phyloP scores from a whole-genome alignment of 2,329 filamentous ascomycete species.

The Davidsoniella australis region DNA sequence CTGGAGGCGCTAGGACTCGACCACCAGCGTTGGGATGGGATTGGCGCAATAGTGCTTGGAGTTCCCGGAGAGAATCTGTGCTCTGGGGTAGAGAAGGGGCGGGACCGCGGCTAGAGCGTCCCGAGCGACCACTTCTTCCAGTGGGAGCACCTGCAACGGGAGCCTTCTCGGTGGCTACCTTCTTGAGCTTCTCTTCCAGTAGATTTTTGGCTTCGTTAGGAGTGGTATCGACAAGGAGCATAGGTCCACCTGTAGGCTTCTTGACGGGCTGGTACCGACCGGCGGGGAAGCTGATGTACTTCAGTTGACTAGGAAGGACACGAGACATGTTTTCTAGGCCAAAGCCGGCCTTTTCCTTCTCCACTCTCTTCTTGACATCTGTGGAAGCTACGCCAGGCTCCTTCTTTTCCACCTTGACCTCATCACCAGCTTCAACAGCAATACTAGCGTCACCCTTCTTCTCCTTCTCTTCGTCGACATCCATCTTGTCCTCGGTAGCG shows the following conservation, averaged over 20 bases:
- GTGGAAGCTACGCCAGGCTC: slow-evolving; percentile 27
- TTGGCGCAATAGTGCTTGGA: neutral
- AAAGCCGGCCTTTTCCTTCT: slow-evolving; percentile 94
- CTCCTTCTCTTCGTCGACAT: slow-evolving; percentile 52
- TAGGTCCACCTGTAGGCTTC: slow-evolving; percentile 83
- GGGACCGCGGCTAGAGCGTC: slow-evolving; percentile 19
- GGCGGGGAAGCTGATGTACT: slow-evolving; percentile 84
- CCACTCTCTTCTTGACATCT: slow-evolving; percentile 68
- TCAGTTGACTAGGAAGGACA: slow-evolving; percentile 80
- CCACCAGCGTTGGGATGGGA: neutral
- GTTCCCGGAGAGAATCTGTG: slow-evolving; percentile 10
- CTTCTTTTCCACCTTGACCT: slow-evolving; percentile 45
- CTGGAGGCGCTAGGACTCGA: neutral
- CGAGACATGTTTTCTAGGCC: slow-evolving; percentile 95
- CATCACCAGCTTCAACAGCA: slow-evolving; percentile 37
- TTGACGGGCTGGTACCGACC: slow-evolving; percentile 84
- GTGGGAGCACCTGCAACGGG: slow-evolving; percentile 30
- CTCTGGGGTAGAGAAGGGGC: slow-evolving; percentile 18
- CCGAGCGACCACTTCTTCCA: slow-evolving; percentile 19
- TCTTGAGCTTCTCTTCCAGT: slow-evolving; percentile 86
- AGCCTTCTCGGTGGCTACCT: slow-evolving; percentile 46
- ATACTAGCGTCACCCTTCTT: slow-evolving; percentile 16
- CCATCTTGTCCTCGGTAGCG: slow-evolving; percentile 67
- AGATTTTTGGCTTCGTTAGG: slow-evolving; percentile 63
- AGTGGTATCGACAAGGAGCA: slow-evolving; percentile 74